phyloP scores from a whole-genome alignment of 2,329 filamentous ascomycete genomes.

The Trichoderma atrobrunneum region DNA sequence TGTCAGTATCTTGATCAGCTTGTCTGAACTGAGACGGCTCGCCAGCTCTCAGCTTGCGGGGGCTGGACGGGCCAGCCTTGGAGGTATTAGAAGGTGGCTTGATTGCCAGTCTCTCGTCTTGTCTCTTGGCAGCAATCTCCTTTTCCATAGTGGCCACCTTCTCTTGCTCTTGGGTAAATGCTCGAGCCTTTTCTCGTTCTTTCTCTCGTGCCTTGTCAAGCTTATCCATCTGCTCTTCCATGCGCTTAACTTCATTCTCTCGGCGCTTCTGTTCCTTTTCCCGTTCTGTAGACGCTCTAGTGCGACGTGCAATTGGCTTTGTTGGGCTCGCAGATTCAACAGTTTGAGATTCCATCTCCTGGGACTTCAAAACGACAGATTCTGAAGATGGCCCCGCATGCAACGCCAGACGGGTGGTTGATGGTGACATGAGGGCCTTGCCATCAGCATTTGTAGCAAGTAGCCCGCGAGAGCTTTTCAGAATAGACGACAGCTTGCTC shows the following conservation, averaged over 20 bases:
- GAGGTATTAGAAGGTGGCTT: conserved; percentile 45
- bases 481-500: conserved; percentile 84
- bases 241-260: conserved; percentile 61
- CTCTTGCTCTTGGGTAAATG: conserved; percentile 58
- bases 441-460: conserved; percentile 74
- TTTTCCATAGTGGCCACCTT: conserved; percentile 52
- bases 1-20: conserved; percentile 49
- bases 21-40: conserved; percentile 32
- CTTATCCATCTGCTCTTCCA: conserved; percentile 59
- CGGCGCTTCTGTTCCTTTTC: conserved; percentile 64
- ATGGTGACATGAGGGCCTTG: conserved; percentile 57
- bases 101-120: conserved; percentile 43
- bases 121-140: conserved; percentile 51
- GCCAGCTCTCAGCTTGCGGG: conserved; percentile 46
- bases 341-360: conserved; percentile 24
- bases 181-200: conserved; percentile 64
- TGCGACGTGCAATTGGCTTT: conserved; percentile 46
- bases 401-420: conserved; percentile 45
- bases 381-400: conserved; percentile 49
- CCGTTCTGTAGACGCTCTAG: conserved; percentile 58
- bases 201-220: conserved; percentile 67
- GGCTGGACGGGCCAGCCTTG: conserved; percentile 43
- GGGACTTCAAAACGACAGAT: conserved; percentile 36
- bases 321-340: conserved; percentile 39
- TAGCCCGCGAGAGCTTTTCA: conserved; percentile 82